Evolutionary conservation across 208 protist genomes (phyloP), one percentile per base, ranked within the genome.

Genomic region (Crithidia fasciculata): DNA sequence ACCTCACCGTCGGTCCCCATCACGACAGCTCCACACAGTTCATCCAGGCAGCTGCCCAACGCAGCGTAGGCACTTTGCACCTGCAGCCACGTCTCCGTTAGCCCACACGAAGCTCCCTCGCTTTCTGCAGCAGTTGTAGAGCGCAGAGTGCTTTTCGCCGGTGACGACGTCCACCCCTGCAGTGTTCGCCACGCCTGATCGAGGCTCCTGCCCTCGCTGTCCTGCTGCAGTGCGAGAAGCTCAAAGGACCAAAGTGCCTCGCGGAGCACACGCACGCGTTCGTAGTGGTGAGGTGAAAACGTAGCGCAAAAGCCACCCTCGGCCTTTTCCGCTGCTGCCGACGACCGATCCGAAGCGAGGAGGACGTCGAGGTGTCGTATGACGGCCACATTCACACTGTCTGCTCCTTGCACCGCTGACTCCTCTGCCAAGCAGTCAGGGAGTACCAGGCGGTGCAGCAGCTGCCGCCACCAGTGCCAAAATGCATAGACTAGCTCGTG

Each of bases 11-110:
- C 47, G 36, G n/a, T 45, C 13, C 71, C 83, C 9, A 87, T 45
- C 37, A 84, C 43, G 3, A 82, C 82, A 9, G 83, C 84, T 16
- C 63, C 50, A 44, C 83, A 82, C 5, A 87, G 72, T 69, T 81
- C 74, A 49, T 82, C 79, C 40, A 84, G 16, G 52, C 83, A 85
- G 13, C 70, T 37, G 2, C 70, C 75, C 50, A 85, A 8, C 8
- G 76, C 68, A 28, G 70, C 4, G 53, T 74, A 88, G 1, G 83
- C 74, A 61, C 69, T 76, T 28, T 76, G 78, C 15, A 84, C 63
- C 37, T 71, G 54, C 44, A 81, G 60, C 61, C 72, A 78, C 47
- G 80, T 72, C 71, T 87, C 82, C 2, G 50, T 45, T 8, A 74
- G 40, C 10, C 10, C 40, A n/a, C 56, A 52, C 7, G 65, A 47